Base-by-base conservation (phyloP, 2,329 filamentous ascomycete genomes). In the Xylariaceae sp. region DNA sequence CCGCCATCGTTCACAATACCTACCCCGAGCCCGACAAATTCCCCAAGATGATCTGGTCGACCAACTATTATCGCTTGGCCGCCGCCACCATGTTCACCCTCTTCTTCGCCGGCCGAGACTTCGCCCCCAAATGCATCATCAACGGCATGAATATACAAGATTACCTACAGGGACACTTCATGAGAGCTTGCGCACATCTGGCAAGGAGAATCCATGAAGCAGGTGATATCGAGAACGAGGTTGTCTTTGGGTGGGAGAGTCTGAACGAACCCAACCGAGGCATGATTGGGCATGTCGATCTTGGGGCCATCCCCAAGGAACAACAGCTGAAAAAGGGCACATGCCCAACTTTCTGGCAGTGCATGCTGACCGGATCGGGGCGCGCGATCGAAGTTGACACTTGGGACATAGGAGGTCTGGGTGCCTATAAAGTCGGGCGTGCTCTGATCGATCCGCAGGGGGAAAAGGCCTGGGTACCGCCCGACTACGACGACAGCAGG, bases 21-120 rank as follows among this genome's bases (percentile, higher is more conserved):
- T 97, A 90, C 66, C 85, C 89, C 10, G 82, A 96, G 17, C 90
- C 92, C 9, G 86, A 86, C 22, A 80, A 86, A 1, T 99, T 93
- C 60, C 94, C 94, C 19, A 97, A 97, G 74, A 99, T 99, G 95
- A 93, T 97, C 52, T 99, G 94, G 94, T 91, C 93, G 14, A 97
- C 95, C 47, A 99, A 99, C 68, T 99, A 99, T 71, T 88, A 84
- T 56, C 83, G 94, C 19, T 77, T 97, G 45, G 92, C 88, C 2
- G 89, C 87, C 45, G 90, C 92, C 60, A 92, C 90, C 42, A 90
- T 97, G 61, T 97, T 97, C 68, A 96, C 93, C 0, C 74, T 97
- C 47, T 99, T 96, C 74, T 99, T 95, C 69, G 92, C 81, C 9
- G 94, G 94, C 34, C 84, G 79, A 57, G 90, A 95, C 63, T 97